A percentile compares a stretch with the other conserved stretches of the same genome.
Conservation (phyloP, 441 rosid species). For the Oxalis stricta region DNA sequence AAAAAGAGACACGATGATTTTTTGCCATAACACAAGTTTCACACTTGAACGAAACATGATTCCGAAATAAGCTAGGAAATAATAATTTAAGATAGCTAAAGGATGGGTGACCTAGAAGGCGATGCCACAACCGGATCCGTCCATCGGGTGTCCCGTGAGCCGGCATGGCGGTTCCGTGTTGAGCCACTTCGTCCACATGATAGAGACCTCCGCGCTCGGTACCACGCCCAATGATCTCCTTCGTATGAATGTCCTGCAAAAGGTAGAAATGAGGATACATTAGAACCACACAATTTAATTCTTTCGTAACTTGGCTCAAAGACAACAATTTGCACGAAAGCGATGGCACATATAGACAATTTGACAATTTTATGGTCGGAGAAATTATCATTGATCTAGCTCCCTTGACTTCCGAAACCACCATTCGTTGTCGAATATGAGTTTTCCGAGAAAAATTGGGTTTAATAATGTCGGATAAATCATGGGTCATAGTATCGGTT, state of each 20-base stretch:
- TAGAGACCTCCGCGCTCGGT: no score
- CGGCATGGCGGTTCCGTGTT: background rate
- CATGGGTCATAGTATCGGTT: background rate
- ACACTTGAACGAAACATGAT: background rate
- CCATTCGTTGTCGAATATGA: no score
- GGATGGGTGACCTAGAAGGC: background rate
- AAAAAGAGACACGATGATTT: background rate
- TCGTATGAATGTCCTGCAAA: background rate
- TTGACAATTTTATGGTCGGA: no score
- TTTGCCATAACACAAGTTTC: slow-evolving; percentile 1
- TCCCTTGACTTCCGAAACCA: background rate
- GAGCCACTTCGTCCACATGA: background rate
- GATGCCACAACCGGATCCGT: background rate
- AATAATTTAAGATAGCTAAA: background rate
- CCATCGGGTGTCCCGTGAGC: no score
- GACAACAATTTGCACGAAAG: no score
- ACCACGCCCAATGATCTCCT: no score
- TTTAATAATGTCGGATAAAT: background rate
- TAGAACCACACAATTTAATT: background rate
- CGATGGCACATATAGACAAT: no score
- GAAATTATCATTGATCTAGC: no score
- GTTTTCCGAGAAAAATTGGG: no score
- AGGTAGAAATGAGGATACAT: background rate
- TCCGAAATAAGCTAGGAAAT: background rate
- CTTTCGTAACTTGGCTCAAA: no score